Conservation (phyloP, 2,329 filamentous ascomycete genomes). For the Epichloe coenophiala region DNA sequence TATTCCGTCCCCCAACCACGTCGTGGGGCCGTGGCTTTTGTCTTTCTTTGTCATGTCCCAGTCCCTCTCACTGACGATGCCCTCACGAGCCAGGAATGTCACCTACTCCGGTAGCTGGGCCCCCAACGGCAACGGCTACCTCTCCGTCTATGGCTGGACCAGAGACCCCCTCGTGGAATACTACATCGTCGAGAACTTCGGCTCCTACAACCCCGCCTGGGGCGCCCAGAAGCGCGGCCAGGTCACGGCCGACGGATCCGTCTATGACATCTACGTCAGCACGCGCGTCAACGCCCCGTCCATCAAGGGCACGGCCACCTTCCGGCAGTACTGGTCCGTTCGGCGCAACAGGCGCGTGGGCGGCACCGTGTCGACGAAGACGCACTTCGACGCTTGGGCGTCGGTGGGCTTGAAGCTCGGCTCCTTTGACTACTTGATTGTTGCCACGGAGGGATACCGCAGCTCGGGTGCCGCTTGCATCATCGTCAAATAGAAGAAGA, state of each 20-base stretch:
- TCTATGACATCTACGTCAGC: slow-evolving; percentile 24
- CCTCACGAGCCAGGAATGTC: slow-evolving; percentile 16
- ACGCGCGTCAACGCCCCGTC: slow-evolving; percentile 29
- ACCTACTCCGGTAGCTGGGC: neutral
- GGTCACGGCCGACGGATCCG: slow-evolving; percentile 22
- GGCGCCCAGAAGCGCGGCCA: slow-evolving; percentile 20
- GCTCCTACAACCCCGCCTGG: slow-evolving; percentile 22
- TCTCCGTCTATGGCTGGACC: slow-evolving; percentile 27
- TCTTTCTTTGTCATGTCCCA: no score
- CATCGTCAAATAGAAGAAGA: neutral
- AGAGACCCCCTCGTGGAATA: slow-evolving; percentile 22
- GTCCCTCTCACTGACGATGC: neutral
- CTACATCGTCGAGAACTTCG: slow-evolving; percentile 25
- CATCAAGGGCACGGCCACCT: slow-evolving; percentile 34
- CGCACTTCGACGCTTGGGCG: slow-evolving; percentile 7
- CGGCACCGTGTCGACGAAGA: slow-evolving; percentile 33
- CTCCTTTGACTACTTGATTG: slow-evolving; percentile 37
- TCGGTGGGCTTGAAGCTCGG: slow-evolving; percentile 34
- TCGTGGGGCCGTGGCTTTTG: no score
- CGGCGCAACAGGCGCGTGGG: slow-evolving; percentile 15
- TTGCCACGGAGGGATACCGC: slow-evolving; percentile 40
- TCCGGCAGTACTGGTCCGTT: slow-evolving; percentile 30
- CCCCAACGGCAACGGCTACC: slow-evolving; percentile 19
- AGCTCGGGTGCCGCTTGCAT: slow-evolving; percentile 26
- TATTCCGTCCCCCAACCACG: no score